Evolutionary conservation across 1,139 yeast genomes (phyloP).

Genomic region (Casaregolazyma suthepensis): DNA sequence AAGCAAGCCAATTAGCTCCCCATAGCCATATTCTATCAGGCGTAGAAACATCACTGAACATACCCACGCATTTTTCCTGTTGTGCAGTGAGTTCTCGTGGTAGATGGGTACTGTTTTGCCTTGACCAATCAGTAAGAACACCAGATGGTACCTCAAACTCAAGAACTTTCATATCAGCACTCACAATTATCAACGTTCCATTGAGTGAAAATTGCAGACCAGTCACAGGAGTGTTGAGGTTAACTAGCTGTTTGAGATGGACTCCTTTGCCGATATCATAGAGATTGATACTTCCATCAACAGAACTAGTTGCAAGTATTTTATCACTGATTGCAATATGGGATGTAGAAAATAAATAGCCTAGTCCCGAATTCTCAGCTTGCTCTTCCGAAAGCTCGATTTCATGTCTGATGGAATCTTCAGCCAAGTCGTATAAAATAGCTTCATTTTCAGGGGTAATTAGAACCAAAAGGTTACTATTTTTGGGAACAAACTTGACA

Average conservation of each 20-base stretch:
- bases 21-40: conserved; percentile 66
- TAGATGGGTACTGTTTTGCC: conserved; percentile 63
- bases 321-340: conserved; percentile 43
- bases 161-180: conserved; percentile 67
- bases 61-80: conserved; percentile 69
- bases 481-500: conserved; percentile 35
- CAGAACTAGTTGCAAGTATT: conserved; percentile 50
- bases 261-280: conserved; percentile 30
- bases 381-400: conserved; percentile 18
- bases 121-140: conserved; percentile 70
- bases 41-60: conserved; percentile 42
- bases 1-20: conserved; percentile 82
- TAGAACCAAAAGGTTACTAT: conserved; percentile 43
- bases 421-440: conserved; percentile 40
- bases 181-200: conserved; percentile 52
- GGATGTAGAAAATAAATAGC: conserved; percentile 4
- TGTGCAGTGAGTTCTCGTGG: conserved; percentile 58
- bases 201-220: conserved; percentile 48
- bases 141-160: conserved; percentile 49
- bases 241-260: conserved; percentile 30
- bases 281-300: conserved; percentile 61
- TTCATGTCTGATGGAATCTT: conserved; percentile 25
- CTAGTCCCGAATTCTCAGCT: conserved; percentile 37
- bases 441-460: conserved; percentile 65
- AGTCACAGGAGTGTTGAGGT: conserved; percentile 53